A percentile compares a stretch with the other conserved stretches of the same genome.
phyloP scores from a whole-genome alignment of 1,139 yeast species.

The Hyphopichia pseudoburtonii region DNA sequence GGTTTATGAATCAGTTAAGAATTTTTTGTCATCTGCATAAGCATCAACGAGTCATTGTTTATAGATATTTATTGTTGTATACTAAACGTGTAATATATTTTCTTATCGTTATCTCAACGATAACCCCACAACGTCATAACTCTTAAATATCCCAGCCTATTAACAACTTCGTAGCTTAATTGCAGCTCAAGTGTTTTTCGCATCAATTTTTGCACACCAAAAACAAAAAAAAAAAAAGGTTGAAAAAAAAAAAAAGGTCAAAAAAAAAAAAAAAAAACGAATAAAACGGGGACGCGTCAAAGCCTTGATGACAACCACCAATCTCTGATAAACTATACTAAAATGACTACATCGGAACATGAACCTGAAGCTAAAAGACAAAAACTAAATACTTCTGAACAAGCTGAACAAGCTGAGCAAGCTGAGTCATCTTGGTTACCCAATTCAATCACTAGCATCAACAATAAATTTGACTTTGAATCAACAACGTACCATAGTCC shows the following conservation, averaged over 20 bases:
- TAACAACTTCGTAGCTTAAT: too few species aligned
- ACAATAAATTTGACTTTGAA: slow-evolving; percentile 24
- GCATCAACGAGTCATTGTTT: background rate
- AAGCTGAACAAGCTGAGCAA: background rate
- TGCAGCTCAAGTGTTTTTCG: too few species aligned
- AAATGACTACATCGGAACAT: too few species aligned
- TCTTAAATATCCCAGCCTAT: too few species aligned
- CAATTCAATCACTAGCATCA: slow-evolving; percentile 28
- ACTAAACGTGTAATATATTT: too few species aligned
- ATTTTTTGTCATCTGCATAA: slow-evolving; percentile 6
- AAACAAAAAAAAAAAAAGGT: background rate
- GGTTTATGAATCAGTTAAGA: slow-evolving; percentile 54
- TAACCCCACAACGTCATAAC: too few species aligned
- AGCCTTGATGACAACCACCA: too few species aligned
- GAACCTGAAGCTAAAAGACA: background rate
- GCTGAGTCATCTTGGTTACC: slow-evolving; percentile 26
- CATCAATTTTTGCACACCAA: too few species aligned
- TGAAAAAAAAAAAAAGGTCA: background rate
- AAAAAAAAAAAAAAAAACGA: too few species aligned
- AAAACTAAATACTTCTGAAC: background rate
- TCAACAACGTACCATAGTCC: slow-evolving; percentile 38
- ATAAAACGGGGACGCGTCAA: slow-evolving; percentile 1
- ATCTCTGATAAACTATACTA: too few species aligned
- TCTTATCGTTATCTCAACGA: too few species aligned
- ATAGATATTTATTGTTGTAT: slow-evolving; percentile 1